phyloP scores from a whole-genome alignment of 169 alveolate species.

The Ophryocystis elektroscirrha region DNA sequence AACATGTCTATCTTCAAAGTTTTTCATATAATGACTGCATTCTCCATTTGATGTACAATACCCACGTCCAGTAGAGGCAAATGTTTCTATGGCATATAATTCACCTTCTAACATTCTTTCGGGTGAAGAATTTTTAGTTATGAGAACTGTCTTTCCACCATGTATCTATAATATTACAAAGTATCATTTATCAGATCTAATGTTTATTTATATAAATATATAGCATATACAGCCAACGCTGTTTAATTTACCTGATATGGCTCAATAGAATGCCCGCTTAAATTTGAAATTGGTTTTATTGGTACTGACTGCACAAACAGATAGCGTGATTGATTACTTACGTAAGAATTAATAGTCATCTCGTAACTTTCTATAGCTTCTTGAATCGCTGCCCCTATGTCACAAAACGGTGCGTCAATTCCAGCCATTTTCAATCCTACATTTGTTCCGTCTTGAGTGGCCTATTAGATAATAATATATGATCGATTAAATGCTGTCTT shows the following conservation, averaged over 20 bases:
- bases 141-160: constrained; percentile 87
- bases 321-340: background rate
- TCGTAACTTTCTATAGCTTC: constrained; percentile 92
- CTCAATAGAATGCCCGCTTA: constrained; percentile 94
- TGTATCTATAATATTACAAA: background rate
- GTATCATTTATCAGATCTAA: background rate
- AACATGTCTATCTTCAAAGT: constrained; percentile 38
- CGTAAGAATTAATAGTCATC: constrained; percentile 23
- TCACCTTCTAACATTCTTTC: constrained; percentile 98
- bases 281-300: constrained; percentile 79
- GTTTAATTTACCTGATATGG: constrained; percentile 91
- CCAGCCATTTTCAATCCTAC: constrained; percentile 95
- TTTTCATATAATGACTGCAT: constrained; percentile 60
- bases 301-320: constrained; percentile 33
- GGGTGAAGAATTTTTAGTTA: constrained; percentile 49
- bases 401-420: constrained; percentile 86
- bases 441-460: constrained; percentile 96
- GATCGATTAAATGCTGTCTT: constrained; percentile 50
- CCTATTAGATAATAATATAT: constrained; percentile 60
- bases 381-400: constrained; percentile 90
- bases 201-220: background rate
- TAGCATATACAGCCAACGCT: background rate
- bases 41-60: constrained; percentile 27
- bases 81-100: constrained; percentile 95
- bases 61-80: constrained; percentile 95